Base-by-base conservation (phyloP, 78 protist genomes). In the Dictyostelium purpureum region DNA sequence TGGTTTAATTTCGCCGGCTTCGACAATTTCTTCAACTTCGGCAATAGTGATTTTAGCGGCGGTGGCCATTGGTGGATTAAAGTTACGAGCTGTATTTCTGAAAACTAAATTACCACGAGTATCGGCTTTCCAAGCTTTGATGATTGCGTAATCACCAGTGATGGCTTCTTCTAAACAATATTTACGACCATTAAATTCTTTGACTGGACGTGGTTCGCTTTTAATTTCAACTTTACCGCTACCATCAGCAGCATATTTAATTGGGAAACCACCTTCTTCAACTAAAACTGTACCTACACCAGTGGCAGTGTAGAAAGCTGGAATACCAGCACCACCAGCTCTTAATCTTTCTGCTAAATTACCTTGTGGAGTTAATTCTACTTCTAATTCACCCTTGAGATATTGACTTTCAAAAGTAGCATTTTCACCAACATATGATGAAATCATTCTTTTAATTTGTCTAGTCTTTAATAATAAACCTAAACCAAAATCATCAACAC, bases 311-410 rank as follows among this genome's bases (percentile, higher is more conserved):
- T 88, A 98, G 66, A 98, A 98, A 9, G 99, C 99, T 0, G 99
- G 99, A 24, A 98, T 97, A 57, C 99, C 99, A 2, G 99, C 99
- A 52, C 99, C 99, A 37, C 98, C 99, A 2, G 99, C 98, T 7
- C 99, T 87, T n/a, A 97, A 19, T 10, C 98, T 76, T 91, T 98
- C 99, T 1, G 99, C 99, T n/a, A 98, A 95, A 14, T 98, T 98
- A 43, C 99, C 99, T 93, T 98, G 97, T 31, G 99, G 99, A 12
- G 97, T 96, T 38, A 98, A 92, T 61, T 98, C 99, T 2, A 97
- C 98, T 66, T 98, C 99, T 3, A 98, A 94, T 76, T 98, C 98
- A 28, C 99, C 99, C 16, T 31, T 63, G 19, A 98, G 94, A 65
- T 95, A 98, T 78, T 95, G 98, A 38, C 88, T 40, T 79, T 95